Evolutionary conservation across 225 moss, liverwort and hornwort species (phyloP).

Genomic region (Pleurozium schreberi): DNA sequence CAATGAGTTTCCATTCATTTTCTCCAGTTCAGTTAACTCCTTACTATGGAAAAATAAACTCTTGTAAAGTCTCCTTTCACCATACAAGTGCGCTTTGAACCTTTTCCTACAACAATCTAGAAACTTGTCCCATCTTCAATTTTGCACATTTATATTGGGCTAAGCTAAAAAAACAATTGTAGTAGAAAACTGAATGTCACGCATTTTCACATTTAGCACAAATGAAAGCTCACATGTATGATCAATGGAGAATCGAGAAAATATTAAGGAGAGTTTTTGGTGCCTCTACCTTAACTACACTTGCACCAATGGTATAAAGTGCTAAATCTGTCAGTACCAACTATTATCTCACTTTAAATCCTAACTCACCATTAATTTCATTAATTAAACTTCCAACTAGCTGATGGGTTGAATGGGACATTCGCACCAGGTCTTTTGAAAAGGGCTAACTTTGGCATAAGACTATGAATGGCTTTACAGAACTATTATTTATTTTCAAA

Average conservation of each 20-base stretch:
- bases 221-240: neutral
- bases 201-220: neutral
- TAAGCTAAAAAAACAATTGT: neutral
- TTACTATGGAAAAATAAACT: neutral
- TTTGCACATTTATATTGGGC: neutral
- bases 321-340: neutral
- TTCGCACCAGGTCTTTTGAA: neutral
- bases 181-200: neutral
- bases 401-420: neutral
- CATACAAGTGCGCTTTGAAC: neutral
- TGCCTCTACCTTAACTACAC: neutral
- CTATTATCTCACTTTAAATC: neutral
- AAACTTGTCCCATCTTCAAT: neutral
- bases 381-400: neutral
- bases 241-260: too few species aligned
- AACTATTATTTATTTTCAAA: neutral
- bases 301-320: too few species aligned
- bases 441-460: neutral
- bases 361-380: neutral
- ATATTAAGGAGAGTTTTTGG: too few species aligned
- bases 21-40: neutral
- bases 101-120: neutral
- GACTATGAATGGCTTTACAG: neutral
- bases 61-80: neutral
- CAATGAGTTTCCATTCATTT: neutral